Base-by-base conservation (phyloP, 345 rosid species). In the Geranium brycei region DNA sequence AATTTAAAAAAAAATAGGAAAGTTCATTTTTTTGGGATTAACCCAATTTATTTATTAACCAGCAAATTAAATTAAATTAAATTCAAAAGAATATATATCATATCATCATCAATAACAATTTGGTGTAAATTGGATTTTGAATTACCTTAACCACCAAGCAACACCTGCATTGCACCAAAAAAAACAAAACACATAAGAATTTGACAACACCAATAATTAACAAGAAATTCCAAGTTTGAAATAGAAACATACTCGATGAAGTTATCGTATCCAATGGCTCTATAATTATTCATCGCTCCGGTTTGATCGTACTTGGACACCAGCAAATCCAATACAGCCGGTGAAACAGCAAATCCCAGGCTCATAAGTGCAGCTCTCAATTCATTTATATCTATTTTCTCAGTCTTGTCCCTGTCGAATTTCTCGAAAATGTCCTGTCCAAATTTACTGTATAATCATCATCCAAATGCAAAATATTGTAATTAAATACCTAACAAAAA, bases 91-190 rank as follows among this genome's bases (percentile, higher is more conserved):
- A 23, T 23, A 23, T 23, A 23, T 23, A 23, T 23, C 28, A 23
- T 23, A 23, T 23, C 28, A 23, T 23, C 28, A 2, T 23, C 28
- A 23, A 23, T 23, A 23, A 23, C 28, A 23, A 23, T 23, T 23
- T 23, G 28, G 28, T 23, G 28, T 23, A 23, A 35, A 35, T 35
- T 35, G 10, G 10, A 35, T 4, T 35, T 35, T 35, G 41, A 56
- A 69, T 73, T 76, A 91, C 96, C 93, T 89, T 90, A 58, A 93
- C 97, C 3, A 90, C 90, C 64, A 93, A 91, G 75, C 99, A 90
- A 76, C 99, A 93, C 75, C 98, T 90, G 87, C 70, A 80, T 62
- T 32, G 65, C 28, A 14, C 28, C 31, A 64, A 68, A 31, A 19
- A 4, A 57, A 12, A 0, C 28, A 60, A 5, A 59, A 4, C 7